Percentiles rank a stretch among this genome's conserved stretches.
Conservation (phyloP, 208 protist genomes). For the Trypanosoma brucei region DNA sequence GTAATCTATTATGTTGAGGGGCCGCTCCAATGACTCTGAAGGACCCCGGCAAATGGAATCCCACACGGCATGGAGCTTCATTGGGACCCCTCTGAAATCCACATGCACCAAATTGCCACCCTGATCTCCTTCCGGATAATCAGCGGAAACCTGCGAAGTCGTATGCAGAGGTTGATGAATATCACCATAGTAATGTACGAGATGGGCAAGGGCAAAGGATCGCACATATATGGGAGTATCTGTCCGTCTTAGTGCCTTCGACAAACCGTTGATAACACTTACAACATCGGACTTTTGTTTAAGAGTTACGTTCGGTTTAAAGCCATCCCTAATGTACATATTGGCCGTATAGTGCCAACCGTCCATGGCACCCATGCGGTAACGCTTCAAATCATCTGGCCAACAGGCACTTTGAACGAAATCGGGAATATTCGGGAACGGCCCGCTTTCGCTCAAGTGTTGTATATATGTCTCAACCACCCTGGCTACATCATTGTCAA, state of each 20-base stretch:
- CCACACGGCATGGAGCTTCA: slow-evolving; percentile 79
- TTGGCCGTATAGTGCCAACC: slow-evolving; percentile 74
- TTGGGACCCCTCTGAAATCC: slow-evolving; percentile 15
- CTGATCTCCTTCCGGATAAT: slow-evolving; percentile 56
- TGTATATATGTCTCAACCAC: slow-evolving; percentile 29
- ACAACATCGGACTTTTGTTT: slow-evolving; percentile 30
- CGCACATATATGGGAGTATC: slow-evolving; percentile 27
- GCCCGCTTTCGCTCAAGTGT: slow-evolving; percentile 42
- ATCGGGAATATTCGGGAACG: slow-evolving; percentile 51
- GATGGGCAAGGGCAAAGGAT: slow-evolving; percentile 65
- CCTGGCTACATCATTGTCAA: slow-evolving; percentile 25
- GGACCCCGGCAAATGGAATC: slow-evolving; percentile 55
- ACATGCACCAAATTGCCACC: slow-evolving; percentile 70
- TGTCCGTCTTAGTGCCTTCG: slow-evolving; percentile 21
- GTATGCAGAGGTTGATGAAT: slow-evolving; percentile 85
- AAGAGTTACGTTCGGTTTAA: slow-evolving; percentile 20
- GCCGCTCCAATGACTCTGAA: slow-evolving; percentile 18
- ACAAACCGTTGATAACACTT: slow-evolving; percentile 20
- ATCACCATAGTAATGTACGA: slow-evolving; percentile 83
- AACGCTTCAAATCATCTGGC: slow-evolving; percentile 73
- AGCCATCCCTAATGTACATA: slow-evolving; percentile 55
- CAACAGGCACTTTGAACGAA: slow-evolving; percentile 77
- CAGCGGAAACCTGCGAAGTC: slow-evolving; percentile 29
- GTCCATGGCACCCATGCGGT: slow-evolving; percentile 50
- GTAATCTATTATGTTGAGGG: slow-evolving; percentile 36